Base-by-base conservation (phyloP, 257 asterid species). In the Solanum sitiens region DNA sequence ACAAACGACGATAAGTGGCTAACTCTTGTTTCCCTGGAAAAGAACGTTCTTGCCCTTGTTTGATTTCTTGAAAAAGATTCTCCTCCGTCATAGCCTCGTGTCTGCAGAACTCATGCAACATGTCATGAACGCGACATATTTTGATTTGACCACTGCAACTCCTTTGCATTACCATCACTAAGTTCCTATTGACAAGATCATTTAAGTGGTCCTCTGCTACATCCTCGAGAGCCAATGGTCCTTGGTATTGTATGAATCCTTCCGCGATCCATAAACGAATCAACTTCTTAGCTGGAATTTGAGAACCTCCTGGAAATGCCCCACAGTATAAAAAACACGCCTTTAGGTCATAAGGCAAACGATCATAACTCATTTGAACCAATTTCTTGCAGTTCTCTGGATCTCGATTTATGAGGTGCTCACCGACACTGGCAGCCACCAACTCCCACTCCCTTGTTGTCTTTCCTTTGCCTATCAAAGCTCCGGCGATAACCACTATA, bases 261-360 rank as follows among this genome's bases (percentile, higher is more conserved):
- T 93, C 97, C 0, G 94, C 95, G 20, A 92, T 88, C 97, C 95
- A 94, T n/a, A 93, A 30, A 4, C 92, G 89, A 2, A 90, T 77
- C 16, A 94, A 83, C 44, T 89, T 91, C 93, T 92, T 77, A 39
- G 90, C 92, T 0, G 92, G 92, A 76, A 94, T 93, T 83, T 87
- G 92, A 70, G 44, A 88, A 71, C 90, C 96, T 11, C 93, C 94
- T 0, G 93, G 94, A 88, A 93, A 93, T 90, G 91, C 89, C 56
- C 94, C 96, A 33, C 94, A 87, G 80, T 94, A 94, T 84, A 93
- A 86, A 63, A 94, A 94, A 80, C 96, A 93, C 1, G 91, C 89
- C 87, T 85, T 93, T n/a, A 93, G 87, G 87, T 91, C 90, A 53
- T 93, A 91, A 68, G 95, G 95, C 30, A 94, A 79, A 86, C 90